Evolutionary conservation across 495 filamentous ascomycete species (phyloP).

Genomic region (Penicillium nucicola): DNA sequence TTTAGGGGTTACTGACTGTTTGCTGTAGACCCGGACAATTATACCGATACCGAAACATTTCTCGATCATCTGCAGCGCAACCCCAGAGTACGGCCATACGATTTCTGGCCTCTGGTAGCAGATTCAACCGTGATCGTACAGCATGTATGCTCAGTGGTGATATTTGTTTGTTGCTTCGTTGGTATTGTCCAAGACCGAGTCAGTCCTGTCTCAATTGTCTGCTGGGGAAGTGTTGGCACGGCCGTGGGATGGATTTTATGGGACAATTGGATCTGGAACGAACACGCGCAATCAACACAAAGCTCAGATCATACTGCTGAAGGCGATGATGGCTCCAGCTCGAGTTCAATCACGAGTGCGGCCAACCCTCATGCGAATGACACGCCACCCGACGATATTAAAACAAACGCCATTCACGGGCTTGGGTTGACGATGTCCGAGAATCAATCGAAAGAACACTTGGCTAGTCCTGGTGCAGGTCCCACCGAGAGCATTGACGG

Average conservation of each 20-base stretch:
- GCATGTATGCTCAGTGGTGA: constrained; percentile 88
- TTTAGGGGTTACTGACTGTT: constrained; percentile 3
- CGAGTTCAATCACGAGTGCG: constrained; percentile 43
- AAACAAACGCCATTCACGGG: constrained; percentile 38
- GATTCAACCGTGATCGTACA: constrained; percentile 97
- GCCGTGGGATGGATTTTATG: constrained; percentile 86
- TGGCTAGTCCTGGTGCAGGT: constrained; percentile 20
- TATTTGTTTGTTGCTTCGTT: constrained; percentile 92
- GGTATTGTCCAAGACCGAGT: constrained; percentile 84
- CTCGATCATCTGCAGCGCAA: constrained; percentile 95
- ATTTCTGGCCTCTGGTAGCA: constrained; percentile 95
- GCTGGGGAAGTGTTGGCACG: constrained; percentile 77
- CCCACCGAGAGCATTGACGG: constrained; percentile 8
- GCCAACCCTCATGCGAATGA: constrained; percentile 27
- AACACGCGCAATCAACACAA: constrained; percentile 47
- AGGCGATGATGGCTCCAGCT: constrained; percentile 43
- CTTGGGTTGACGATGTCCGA: constrained; percentile 45
- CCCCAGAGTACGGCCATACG: constrained; percentile 88
- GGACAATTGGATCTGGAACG: constrained; percentile 77
- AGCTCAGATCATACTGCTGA: constrained; percentile 35
- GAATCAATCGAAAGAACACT: constrained; percentile 23
- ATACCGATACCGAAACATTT: constrained; percentile 94
- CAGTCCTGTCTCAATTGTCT: constrained; percentile 80
- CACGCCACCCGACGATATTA: constrained; percentile 19
- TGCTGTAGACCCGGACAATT: constrained; percentile 88